Base-by-base conservation (phyloP, 2,329 filamentous ascomycete species). In the Xylaria sp. region DNA sequence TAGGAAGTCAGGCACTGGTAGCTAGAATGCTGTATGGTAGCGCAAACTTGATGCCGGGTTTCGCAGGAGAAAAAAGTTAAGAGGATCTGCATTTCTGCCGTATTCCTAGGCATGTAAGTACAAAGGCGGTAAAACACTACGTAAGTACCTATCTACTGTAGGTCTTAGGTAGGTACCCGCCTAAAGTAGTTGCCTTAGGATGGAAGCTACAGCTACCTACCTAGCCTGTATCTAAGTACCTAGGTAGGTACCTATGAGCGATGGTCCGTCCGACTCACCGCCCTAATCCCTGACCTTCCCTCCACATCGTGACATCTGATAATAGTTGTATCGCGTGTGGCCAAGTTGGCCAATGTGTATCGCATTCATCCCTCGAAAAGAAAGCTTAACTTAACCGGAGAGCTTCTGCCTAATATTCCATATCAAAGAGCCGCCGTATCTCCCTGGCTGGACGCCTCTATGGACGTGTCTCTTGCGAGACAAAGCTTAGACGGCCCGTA, bases 101-200 rank as follows among this genome's bases (percentile, higher is more conserved):
- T 21, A 47, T 36, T 36, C 7, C 34, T 11, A 36, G 34, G 34
- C 11, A 36, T 8, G 34, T 64, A 42, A 57, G 63, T 68, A 17
- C 9, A 27, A 62, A 69, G 67, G 69, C 68, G 71, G 70, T 72
- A 67, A 65, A 50, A 27, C 24, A 27, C 24, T 27, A 27, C 24
- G n/a, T n/a, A n/a, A n/a, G n/a, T 27, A 27, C 24, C 24, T 27
- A 27, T 4, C 24, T 27, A 27, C 24, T 27, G 34, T 36, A 36
- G 34, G 11, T 12, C 2, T 27, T 27, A 27, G 24, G 24, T 55
- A 55, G 53, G 24, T 53, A 17, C 50, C 50, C 36, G 21, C 17
- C n/a, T 39, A 27, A n/a, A 27, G 24, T 27, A 27, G 24, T 27
- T 27, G 60, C 58, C 21, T 11, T 17, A 14, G 39, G 14, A 14